Base-by-base conservation (phyloP, 441 rosid species). In the Metrosideros polymorpha region DNA sequence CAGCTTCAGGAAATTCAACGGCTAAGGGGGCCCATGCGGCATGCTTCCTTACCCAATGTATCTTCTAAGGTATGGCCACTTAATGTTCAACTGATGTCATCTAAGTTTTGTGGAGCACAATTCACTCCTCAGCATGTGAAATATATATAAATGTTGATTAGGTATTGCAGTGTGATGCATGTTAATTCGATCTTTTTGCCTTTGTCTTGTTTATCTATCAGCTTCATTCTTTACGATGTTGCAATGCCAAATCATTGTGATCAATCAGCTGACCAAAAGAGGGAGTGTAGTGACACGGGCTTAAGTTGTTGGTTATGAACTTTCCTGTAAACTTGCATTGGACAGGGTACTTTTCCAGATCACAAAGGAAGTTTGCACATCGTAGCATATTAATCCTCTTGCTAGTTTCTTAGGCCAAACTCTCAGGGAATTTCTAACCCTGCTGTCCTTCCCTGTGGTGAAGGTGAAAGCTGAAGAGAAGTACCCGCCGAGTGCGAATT, bases 41-140 rank as follows among this genome's bases (percentile, higher is more conserved):
- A 85, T 51, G 88, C 86, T 85, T 90, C 92, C 59, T 89, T 89
- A 63, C 94, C 91, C 27, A 88, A 87, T 53, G 55, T 87, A 52
- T 86, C 88, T 85, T 89, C 92, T 22, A 87, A 92, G 95, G 94
- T 94, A 71, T 24, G 9, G 14, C 27, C n/a, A 66, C 27, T 66
- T 66, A 66, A 35, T 66, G 45, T 35, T 39, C 15, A 19, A 35
- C 45, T 6, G 2, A 71, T 39, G 9, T 71, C 47, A 71, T 35
- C 47, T 22, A 22, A 39, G 47, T 35, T 35, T 71, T 71, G 47
- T 71, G 79, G 47, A 71, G 47, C 43, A 42, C 47, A 71, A 9
- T 71, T 35, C 79, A 19, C 79, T 22, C 47, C 79, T 35, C 47
- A 10, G n/a, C 79, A 39, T 39, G 43, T 32, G 43, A 18, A 63